Evolutionary conservation across 2,329 filamentous ascomycete species (phyloP).

Genomic region (Penicillium thymicola): DNA sequence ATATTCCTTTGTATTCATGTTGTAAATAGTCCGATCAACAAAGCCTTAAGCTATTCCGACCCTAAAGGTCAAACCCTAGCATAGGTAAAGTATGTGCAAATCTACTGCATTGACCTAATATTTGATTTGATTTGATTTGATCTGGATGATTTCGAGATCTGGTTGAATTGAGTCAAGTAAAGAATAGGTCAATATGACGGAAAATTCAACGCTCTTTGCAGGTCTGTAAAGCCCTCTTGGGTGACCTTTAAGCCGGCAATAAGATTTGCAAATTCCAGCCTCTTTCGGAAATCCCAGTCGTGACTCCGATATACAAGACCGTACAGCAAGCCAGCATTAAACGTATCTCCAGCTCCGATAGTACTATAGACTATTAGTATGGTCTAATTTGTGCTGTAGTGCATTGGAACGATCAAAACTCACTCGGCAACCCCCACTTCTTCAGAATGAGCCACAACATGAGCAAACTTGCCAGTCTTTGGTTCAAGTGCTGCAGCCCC

Average conservation of each 20-base stretch:
- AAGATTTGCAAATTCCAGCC: constrained; percentile 60
- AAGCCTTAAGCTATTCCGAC: too few species aligned
- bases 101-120: neutral
- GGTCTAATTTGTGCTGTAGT: neutral
- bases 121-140: neutral
- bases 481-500: constrained; percentile 51
- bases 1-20: neutral
- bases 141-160: neutral
- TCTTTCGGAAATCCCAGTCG: constrained; percentile 50
- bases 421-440: constrained; percentile 56
- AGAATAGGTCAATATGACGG: neutral
- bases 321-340: constrained; percentile 69
- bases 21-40: neutral
- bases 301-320: constrained; percentile 51
- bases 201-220: constrained; percentile 36
- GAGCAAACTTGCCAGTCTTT: constrained; percentile 31
- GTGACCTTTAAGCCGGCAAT: constrained; percentile 67
- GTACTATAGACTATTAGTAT: constrained; percentile 49
- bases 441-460: constrained; percentile 45
- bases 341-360: constrained; percentile 72
- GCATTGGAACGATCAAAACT: constrained; percentile 28
- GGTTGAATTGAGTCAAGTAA: neutral
- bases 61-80: too few species aligned
- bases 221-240: constrained; percentile 61
- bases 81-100: neutral